A percentile compares a stretch with the other conserved stretches of the same genome.
Conservation (phyloP, 306 rosid genomes). For the Pachyrhizus erosus region DNA sequence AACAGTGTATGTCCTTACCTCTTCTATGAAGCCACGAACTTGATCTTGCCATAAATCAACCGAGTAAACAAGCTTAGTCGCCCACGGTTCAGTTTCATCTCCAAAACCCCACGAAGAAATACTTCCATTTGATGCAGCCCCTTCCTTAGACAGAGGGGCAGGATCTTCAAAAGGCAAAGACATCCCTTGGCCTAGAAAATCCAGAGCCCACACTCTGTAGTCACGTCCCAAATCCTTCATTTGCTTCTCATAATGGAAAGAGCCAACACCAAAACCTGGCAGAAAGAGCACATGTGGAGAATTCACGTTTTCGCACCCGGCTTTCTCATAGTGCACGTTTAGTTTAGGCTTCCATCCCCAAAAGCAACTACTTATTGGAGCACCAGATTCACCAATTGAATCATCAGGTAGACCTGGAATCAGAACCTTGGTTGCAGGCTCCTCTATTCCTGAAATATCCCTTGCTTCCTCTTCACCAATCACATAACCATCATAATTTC, state of each 20-base stretch:
- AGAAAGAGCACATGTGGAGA: conserved; percentile 82
- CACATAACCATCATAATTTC: conserved; percentile 72
- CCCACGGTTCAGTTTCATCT: conserved; percentile 91
- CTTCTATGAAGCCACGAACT: conserved; percentile 84
- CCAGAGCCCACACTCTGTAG: conserved; percentile 85
- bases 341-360: conserved; percentile 94
- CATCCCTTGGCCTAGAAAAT: conserved; percentile 97
- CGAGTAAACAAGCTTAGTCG: conserved; percentile 90
- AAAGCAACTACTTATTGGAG: conserved; percentile 72
- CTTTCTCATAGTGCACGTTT: conserved; percentile 82
- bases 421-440: conserved; percentile 53
- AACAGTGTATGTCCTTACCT: conserved; percentile 58
- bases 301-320: conserved; percentile 69
- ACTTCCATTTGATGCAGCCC: conserved; percentile 39
- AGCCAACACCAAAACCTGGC: conserved; percentile 98
- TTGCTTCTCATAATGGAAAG: conserved; percentile 96
- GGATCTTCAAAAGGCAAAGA: conserved; percentile 92
- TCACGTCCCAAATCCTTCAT: conserved; percentile 89
- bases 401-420: conserved; percentile 80
- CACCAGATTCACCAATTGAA: conserved; percentile 65
- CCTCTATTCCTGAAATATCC: conserved; percentile 54
- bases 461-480: conserved; percentile 65
- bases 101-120: conserved; percentile 87
- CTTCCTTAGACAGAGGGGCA: conserved; percentile 62
- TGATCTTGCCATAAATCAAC: conserved; percentile 94